Evolutionary conservation across 495 filamentous ascomycete genomes (phyloP).

Genomic region (Podospora anserina): DNA sequence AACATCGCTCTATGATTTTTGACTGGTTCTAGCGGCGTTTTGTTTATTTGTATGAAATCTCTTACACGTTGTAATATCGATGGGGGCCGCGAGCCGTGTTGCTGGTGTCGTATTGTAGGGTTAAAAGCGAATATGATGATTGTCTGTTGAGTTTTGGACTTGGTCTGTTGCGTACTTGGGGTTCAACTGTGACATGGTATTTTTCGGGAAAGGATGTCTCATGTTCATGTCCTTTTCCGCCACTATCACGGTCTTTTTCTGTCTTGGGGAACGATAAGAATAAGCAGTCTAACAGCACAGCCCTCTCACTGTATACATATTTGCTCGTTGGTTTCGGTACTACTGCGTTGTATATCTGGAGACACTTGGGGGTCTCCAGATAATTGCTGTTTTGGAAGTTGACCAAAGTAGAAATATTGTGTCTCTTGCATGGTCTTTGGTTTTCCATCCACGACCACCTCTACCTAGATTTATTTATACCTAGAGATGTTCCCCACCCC

Average conservation of each 20-base stretch:
- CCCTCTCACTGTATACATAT: too few species aligned
- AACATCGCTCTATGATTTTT: not conserved
- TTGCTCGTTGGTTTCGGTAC: too few species aligned
- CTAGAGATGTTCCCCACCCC: too few species aligned
- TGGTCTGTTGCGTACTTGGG: not conserved
- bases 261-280: not conserved
- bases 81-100: conserved; percentile 1
- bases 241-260: conserved; percentile 34
- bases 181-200: not conserved
- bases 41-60: conserved; percentile 15
- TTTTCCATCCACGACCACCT: too few species aligned
- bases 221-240: not conserved
- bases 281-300: too few species aligned
- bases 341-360: too few species aligned
- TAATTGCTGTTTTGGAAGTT: too few species aligned
- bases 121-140: not conserved
- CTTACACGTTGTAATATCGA: conserved; percentile 18
- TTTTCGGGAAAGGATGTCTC: not conserved
- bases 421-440: too few species aligned
- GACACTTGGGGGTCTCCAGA: too few species aligned
- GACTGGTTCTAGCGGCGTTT: conserved; percentile 6
- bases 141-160: not conserved
- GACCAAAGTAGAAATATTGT: too few species aligned
- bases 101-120: not conserved
- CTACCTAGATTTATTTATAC: too few species aligned